Evolutionary conservation across 1,139 yeast genomes (phyloP).

Genomic region (Yamadazyma trypodendri): DNA sequence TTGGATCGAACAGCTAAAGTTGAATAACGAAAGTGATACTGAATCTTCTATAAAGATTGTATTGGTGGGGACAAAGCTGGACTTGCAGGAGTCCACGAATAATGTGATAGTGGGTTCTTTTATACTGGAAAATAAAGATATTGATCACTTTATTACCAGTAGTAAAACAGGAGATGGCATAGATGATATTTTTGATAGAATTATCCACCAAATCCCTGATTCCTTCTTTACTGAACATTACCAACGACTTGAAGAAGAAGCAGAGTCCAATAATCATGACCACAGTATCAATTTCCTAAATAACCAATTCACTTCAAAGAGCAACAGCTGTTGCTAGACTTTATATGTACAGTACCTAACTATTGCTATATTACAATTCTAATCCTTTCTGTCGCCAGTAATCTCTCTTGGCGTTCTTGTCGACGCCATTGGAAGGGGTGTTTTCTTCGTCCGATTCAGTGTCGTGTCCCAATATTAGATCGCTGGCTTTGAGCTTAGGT

Average conservation of each 20-base stretch:
- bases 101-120: slow-evolving; percentile 12
- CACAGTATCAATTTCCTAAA: slow-evolving; percentile 11
- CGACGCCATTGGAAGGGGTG: slow-evolving; percentile 17
- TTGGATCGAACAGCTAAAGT: slow-evolving; percentile 44
- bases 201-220: slow-evolving; percentile 45
- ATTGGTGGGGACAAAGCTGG: slow-evolving; percentile 38
- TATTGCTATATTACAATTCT: slow-evolving; percentile 19
- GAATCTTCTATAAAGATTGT: slow-evolving; percentile 21
- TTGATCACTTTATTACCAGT: slow-evolving; percentile 37
- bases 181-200: slow-evolving; percentile 37
- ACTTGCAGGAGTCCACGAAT: slow-evolving; percentile 15
- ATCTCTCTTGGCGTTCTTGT: slow-evolving; percentile 38
- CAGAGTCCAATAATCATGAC: slow-evolving; percentile 8
- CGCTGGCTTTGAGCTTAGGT: slow-evolving; percentile 4
- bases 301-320: slow-evolving; percentile 8
- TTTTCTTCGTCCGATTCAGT: slow-evolving; percentile 14
- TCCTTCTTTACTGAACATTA: slow-evolving; percentile 21
- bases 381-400: slow-evolving; percentile 48
- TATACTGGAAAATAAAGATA: slow-evolving; percentile 7
- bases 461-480: slow-evolving; percentile 8
- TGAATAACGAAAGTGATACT: slow-evolving; percentile 22
- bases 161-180: slow-evolving; percentile 50
- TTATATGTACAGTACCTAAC: slow-evolving; percentile 6
- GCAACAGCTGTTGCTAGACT: slow-evolving; percentile 11
- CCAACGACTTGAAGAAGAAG: slow-evolving; percentile 11